Percentiles rank a stretch among this genome's conserved stretches.
Evolutionary conservation across 768 basidiomycete genomes (phyloP).

Genomic region (Naganishia vaughanmartiniae): DNA sequence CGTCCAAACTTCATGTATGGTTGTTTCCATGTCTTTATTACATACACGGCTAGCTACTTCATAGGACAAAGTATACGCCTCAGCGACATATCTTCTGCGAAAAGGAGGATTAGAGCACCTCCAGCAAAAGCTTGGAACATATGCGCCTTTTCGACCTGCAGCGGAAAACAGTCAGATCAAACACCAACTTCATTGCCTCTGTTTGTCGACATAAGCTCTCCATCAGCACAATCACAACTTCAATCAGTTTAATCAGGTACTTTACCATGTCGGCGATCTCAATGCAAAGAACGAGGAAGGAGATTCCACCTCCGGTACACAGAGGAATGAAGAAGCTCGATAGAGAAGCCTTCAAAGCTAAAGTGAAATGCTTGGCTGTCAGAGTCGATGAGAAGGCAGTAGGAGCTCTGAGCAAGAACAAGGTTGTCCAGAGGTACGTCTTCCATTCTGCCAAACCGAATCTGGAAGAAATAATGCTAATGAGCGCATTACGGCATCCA

Average conservation of each 20-base stretch:
- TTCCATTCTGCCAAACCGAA: constrained; percentile 9
- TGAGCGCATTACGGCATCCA: not conserved
- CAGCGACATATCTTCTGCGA: not conserved
- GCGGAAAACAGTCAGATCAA: not conserved
- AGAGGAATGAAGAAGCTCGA: constrained; percentile 57
- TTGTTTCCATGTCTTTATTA: too few relatives aligned
- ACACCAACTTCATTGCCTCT: not conserved
- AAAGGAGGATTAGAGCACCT: not conserved
- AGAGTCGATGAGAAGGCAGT: constrained; percentile 63
- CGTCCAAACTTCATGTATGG: too few relatives aligned
- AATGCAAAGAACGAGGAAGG: not conserved
- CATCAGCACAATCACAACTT: not conserved
- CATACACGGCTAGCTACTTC: too few relatives aligned
- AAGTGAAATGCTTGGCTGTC: constrained; percentile 67
- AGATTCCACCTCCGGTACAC: constrained; percentile 56
- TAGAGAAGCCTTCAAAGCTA: constrained; percentile 64
- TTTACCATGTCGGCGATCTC: not conserved
- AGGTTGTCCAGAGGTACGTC: constrained; percentile 41
- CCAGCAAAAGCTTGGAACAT: not conserved
- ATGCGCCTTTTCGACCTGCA: not conserved
- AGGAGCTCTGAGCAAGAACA: constrained; percentile 54
- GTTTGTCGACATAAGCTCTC: not conserved
- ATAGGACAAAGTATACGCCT: not conserved
- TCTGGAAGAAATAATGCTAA: constrained; percentile 25
- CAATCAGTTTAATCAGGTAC: not conserved